Percentiles rank a stretch among this genome's conserved stretches.
Conservation (phyloP, 1,284 basidiomycete species). For the Ustilago loliicola region DNA sequence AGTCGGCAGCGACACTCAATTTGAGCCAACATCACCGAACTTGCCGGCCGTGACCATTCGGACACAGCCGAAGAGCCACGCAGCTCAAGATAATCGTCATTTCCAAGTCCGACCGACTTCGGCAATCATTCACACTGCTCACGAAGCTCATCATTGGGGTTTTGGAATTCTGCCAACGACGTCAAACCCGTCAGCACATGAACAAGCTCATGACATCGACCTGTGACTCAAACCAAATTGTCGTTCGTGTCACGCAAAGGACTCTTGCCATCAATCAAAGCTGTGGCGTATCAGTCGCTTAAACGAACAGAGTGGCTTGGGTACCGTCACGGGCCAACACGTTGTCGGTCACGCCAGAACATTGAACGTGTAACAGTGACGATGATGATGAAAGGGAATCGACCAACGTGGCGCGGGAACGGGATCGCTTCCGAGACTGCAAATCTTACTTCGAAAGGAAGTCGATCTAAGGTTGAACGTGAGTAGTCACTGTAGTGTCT, state of each 20-base stretch:
- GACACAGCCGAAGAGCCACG: background rate
- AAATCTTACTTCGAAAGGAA: background rate
- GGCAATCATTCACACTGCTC: constrained; percentile 1
- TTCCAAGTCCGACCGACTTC: constrained; percentile 28
- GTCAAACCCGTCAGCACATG: background rate
- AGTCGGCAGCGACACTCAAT: background rate
- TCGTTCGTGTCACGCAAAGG: background rate
- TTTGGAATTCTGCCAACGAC: background rate
- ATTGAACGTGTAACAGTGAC: background rate
- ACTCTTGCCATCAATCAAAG: background rate
- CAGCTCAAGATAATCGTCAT: background rate
- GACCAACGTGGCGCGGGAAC: background rate
- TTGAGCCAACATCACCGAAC: background rate
- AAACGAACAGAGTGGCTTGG: background rate
- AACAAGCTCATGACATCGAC: constrained; percentile 1
- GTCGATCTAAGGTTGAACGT: background rate
- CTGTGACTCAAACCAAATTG: background rate
- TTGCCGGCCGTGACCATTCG: background rate
- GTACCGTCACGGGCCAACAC: background rate
- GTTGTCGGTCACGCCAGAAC: too few species aligned
- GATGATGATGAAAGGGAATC: background rate
- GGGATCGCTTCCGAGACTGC: constrained; percentile 3
- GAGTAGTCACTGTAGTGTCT: background rate
- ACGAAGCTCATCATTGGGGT: background rate
- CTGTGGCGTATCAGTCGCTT: background rate